phyloP scores from a whole-genome alignment of 2,329 filamentous ascomycete genomes.

The Aureobasidium pullulans region DNA sequence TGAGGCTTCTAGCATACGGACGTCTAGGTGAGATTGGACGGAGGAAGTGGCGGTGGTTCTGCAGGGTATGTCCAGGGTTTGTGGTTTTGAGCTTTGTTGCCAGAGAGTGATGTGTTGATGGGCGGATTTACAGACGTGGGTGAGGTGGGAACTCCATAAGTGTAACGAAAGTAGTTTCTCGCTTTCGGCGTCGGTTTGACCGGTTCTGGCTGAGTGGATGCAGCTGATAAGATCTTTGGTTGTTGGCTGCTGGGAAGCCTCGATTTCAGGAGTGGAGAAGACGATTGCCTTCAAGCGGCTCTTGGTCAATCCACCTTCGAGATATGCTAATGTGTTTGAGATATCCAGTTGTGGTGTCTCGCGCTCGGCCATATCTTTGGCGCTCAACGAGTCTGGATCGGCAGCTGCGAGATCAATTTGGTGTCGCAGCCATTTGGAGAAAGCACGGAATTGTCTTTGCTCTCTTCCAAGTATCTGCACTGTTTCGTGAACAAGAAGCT shows the following conservation, averaged over 20 bases:
- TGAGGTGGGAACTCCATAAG: neutral
- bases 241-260: neutral
- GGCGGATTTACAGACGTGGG: neutral
- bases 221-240: neutral
- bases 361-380: slow-evolving; percentile 68
- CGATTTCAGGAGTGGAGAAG: neutral
- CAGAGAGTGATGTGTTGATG: slow-evolving; percentile 2
- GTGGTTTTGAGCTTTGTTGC: neutral
- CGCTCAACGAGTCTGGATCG: slow-evolving; percentile 48
- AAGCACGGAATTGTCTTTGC: slow-evolving; percentile 66
- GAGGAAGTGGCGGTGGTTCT: neutral
- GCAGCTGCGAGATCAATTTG: slow-evolving; percentile 72
- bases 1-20: neutral
- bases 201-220: neutral
- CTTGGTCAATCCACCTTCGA: slow-evolving; percentile 59
- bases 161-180: neutral
- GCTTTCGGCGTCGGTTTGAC: neutral
- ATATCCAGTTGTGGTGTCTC: slow-evolving; percentile 67
- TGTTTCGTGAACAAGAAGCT: slow-evolving; percentile 65
- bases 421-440: slow-evolving; percentile 76
- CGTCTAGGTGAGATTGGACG: neutral
- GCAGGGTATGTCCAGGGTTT: neutral
- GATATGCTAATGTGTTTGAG: slow-evolving; percentile 66
- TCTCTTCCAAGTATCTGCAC: slow-evolving; percentile 67
- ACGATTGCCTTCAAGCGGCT: slow-evolving; percentile 48